Evolutionary conservation across 306 rosid species (phyloP), one percentile per base, ranked within the genome.

Genomic region (Senna siamea): DNA sequence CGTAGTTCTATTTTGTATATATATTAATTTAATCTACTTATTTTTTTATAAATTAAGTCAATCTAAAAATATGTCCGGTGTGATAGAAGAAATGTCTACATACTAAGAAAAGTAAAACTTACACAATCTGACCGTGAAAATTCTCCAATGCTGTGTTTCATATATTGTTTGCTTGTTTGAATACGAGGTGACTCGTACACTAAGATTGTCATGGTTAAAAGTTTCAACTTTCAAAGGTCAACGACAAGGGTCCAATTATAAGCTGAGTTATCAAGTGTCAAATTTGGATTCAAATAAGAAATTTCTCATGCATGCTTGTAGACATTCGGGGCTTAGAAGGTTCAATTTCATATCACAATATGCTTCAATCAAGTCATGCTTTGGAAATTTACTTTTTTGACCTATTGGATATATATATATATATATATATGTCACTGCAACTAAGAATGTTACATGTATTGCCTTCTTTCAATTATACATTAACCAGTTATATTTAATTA

Each of bases 201-300:
- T 52, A 14, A 60, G 13, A 13, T 37, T 8, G 14, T 47, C 10
- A 46, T 37, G 28, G 53, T 78, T 58, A 18, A 47, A 63, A 34
- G 26, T 38, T 82, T 51, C 79, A 70, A 78, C 44, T 68, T 28
- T 35, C 56, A 51, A 23, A 46, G 47, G 85, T 51, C 81, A 74
- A 78, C n/a, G n/a, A n/a, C n/a, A n/a, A n/a, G n/a, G n/a, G n/a
- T n/a, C n/a, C n/a, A n/a, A n/a, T n/a, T n/a, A n/a, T n/a, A n/a
- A n/a, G n/a, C 72, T 48, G 56, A 17, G 44, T 34, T 2, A 13
- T 20, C 15, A 23, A 52, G 6, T 41, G 68, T 37, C 46, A 60
- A 67, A 64, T 51, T 59, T 62, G 69, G 65, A 66, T 52, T 74
- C 47, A 19, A 55, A 20, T 11, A 19, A 19, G 51, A 69, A 55